phyloP scores from a whole-genome alignment of 371 early-diverging fungal genomes.

The Zychaea mexicana region DNA sequence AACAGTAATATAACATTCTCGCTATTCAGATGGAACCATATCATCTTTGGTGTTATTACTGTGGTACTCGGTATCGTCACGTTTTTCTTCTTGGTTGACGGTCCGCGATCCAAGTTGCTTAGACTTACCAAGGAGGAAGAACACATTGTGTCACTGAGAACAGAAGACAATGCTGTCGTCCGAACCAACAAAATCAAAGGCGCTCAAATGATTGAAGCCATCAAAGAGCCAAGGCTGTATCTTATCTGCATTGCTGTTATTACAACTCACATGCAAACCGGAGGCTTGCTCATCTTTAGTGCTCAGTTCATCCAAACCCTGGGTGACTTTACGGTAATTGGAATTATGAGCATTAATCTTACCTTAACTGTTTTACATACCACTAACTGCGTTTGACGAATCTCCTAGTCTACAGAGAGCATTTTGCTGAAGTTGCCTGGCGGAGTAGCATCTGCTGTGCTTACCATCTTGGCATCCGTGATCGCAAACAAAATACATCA shows the following conservation, averaged over 20 bases:
- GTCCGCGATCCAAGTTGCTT: neutral
- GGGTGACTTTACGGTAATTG: slow-evolving; percentile 15
- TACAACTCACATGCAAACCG: slow-evolving; percentile 9
- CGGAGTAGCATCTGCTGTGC: slow-evolving; percentile 19
- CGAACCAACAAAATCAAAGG: slow-evolving; percentile 11
- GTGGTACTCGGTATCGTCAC: slow-evolving; percentile 7
- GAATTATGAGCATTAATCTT: neutral
- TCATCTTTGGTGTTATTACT: slow-evolving; percentile 20
- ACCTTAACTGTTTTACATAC: neutral
- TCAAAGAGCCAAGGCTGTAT: slow-evolving; percentile 10
- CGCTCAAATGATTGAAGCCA: slow-evolving; percentile 16
- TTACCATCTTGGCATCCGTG: slow-evolving; percentile 11
- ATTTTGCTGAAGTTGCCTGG: slow-evolving; percentile 37
- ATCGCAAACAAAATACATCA: slow-evolving; percentile 21
- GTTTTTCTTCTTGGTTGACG: slow-evolving; percentile 20
- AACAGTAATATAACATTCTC: too few species aligned
- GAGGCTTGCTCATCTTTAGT: slow-evolving; percentile 6
- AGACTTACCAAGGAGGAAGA: slow-evolving; percentile 12
- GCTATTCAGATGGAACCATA: too few species aligned
- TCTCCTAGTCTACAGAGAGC: slow-evolving; percentile 19
- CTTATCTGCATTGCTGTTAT: slow-evolving; percentile 4
- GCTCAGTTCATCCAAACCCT: slow-evolving; percentile 6
- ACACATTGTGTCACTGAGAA: slow-evolving; percentile 4
- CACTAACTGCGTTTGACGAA: too few species aligned
- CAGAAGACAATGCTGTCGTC: slow-evolving; percentile 14